phyloP scores from a whole-genome alignment of 441 rosid genomes.

The Croton setiger region DNA sequence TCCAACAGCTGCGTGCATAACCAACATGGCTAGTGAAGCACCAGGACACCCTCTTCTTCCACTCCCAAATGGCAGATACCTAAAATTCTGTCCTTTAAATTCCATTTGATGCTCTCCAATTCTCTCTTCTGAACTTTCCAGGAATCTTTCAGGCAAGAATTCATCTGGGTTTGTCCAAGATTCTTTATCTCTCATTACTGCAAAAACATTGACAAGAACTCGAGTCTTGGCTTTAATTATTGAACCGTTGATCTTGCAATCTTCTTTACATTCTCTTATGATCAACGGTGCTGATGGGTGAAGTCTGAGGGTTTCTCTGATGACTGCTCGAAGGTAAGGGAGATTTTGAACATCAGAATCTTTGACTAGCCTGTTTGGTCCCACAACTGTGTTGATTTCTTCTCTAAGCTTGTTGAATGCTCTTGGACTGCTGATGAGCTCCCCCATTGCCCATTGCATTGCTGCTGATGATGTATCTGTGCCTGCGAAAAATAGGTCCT shows the following conservation, averaged over 20 bases:
- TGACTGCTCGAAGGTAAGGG: constrained; percentile 38
- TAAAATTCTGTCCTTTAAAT: constrained; percentile 58
- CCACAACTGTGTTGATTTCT: constrained; percentile 39
- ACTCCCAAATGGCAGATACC: constrained; percentile 54
- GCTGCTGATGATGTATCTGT: constrained; percentile 52
- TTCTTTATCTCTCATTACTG: constrained; percentile 41
- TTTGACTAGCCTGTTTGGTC: constrained; percentile 32
- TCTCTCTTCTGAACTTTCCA: constrained; percentile 26
- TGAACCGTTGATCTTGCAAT: constrained; percentile 32
- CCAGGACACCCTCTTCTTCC: constrained; percentile 48
- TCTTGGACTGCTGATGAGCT: constrained; percentile 41
- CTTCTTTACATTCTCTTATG: constrained; percentile 45
- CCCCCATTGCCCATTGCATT: constrained; percentile 68
- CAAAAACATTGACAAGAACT: constrained; percentile 40
- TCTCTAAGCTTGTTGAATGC: constrained; percentile 45
- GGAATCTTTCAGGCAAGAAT: too few relatives aligned
- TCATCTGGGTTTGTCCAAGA: constrained; percentile 40
- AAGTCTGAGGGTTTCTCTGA: constrained; percentile 42
- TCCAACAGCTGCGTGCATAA: constrained; percentile 43
- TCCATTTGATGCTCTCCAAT: constrained; percentile 66
- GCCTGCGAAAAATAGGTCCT: constrained; percentile 73
- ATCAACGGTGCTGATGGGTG: constrained; percentile 53
- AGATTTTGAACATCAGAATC: constrained; percentile 40
- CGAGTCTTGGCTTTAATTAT: constrained; percentile 39
- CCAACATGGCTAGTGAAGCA: constrained; percentile 38